These are phyloP conservation scores for Talaromyces nanjingensis DNA, from an alignment of 495 filamentous ascomycete genomes.

Conservation along the genomic window DNA sequence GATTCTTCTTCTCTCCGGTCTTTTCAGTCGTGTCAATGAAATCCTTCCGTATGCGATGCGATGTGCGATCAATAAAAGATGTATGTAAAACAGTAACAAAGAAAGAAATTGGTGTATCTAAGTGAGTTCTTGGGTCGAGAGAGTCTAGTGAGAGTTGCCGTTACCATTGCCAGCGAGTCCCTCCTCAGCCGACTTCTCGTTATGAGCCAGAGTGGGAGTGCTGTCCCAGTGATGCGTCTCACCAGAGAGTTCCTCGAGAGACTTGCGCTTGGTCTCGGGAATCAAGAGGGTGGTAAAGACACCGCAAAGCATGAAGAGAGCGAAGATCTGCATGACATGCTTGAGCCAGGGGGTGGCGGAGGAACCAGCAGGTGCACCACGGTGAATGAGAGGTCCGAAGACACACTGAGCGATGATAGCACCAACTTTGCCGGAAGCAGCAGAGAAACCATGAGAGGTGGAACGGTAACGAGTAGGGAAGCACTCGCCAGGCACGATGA, in stretches of 20 bases:
- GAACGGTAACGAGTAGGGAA: constrained; percentile 85
- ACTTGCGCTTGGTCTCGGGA: constrained; percentile 70
- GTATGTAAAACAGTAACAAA: constrained; percentile 5
- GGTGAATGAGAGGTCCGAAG: constrained; percentile 38
- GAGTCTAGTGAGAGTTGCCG: constrained; percentile 4
- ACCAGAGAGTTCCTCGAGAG: constrained; percentile 51
- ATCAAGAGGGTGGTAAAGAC: constrained; percentile 59
- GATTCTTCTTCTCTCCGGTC: not conserved
- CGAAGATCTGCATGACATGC: constrained; percentile 75
- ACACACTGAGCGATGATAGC: constrained; percentile 52
- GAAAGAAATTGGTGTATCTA: constrained; percentile 4
- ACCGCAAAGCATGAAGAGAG: constrained; percentile 72
- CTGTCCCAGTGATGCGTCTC: constrained; percentile 22
- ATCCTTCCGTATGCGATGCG: not conserved
- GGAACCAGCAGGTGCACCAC: constrained; percentile 28
- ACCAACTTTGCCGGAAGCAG: constrained; percentile 75
- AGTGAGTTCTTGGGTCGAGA: not conserved
- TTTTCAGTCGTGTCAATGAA: not conserved
- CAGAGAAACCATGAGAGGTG: constrained; percentile 78
- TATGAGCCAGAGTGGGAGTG: not conserved
- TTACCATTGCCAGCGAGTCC: constrained; percentile 4
- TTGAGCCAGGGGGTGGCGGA: constrained; percentile 59
- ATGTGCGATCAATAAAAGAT: not conserved
- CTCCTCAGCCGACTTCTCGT: constrained; percentile 5
- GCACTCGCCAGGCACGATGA: constrained; percentile 83